Conservation (phyloP, 495 filamentous ascomycete genomes). For the Astrothelium subdiscretum region DNA sequence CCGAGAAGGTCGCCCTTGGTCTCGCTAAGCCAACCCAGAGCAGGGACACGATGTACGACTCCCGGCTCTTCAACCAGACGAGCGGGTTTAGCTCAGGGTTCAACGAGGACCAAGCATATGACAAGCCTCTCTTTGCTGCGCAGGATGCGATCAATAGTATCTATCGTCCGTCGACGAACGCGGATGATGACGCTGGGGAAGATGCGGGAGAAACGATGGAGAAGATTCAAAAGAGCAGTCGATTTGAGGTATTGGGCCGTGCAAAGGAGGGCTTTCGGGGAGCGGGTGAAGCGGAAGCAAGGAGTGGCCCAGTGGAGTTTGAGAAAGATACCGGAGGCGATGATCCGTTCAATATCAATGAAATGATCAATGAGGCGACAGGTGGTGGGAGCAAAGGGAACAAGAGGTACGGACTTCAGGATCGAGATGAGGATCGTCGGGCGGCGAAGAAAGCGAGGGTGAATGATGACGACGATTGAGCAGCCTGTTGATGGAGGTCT, state of each 20-base stretch:
- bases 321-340: slow-evolving; percentile 65
- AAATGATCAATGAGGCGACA: slow-evolving; percentile 75
- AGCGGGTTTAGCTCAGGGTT: slow-evolving; percentile 81
- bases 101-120: slow-evolving; percentile 97
- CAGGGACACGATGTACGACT: slow-evolving; percentile 91
- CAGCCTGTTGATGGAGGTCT: neutral
- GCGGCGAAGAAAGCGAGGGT: slow-evolving; percentile 66
- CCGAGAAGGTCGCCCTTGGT: slow-evolving; percentile 91
- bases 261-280: slow-evolving; percentile 84
- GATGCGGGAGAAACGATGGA: slow-evolving; percentile 73
- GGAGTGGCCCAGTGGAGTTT: slow-evolving; percentile 95
- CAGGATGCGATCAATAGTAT: slow-evolving; percentile 94
- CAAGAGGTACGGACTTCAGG: slow-evolving; percentile 79
- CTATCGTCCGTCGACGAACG: slow-evolving; percentile 66
- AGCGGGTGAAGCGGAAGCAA: slow-evolving; percentile 71
- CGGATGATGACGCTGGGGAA: slow-evolving; percentile 64
- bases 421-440: slow-evolving; percentile 58
- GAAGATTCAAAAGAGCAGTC: slow-evolving; percentile 67
- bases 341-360: slow-evolving; percentile 88
- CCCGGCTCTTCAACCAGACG: slow-evolving; percentile 85
- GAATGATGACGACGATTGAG: slow-evolving; percentile 51
- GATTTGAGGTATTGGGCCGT: slow-evolving; percentile 80
- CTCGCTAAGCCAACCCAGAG: slow-evolving; percentile 88
- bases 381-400: slow-evolving; percentile 41
- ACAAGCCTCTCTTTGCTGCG: slow-evolving; percentile 93